Percentiles rank a stretch among this genome's conserved stretches.
These are phyloP conservation scores for Scheffersomyces stambukii DNA, from an alignment of 1,139 yeast genomes.

Conservation along the genomic window DNA sequence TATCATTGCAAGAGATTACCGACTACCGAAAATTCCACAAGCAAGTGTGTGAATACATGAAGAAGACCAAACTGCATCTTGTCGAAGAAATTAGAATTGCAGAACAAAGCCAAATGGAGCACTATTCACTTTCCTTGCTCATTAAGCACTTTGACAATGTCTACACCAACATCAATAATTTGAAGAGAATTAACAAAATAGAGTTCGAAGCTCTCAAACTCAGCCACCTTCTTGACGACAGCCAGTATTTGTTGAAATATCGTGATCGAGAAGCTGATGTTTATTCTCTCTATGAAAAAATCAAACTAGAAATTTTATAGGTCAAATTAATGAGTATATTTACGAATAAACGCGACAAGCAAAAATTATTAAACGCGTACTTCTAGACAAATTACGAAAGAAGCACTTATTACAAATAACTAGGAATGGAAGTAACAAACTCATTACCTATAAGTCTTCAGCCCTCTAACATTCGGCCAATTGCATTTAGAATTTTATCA, in stretches of 20 bases:
- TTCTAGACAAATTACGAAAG: too few relatives aligned
- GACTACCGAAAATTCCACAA: too few relatives aligned
- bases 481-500: constrained; percentile 84
- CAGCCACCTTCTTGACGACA: constrained; percentile 7
- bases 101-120: constrained; percentile 1
- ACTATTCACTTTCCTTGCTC: too few relatives aligned
- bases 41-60: too few relatives aligned
- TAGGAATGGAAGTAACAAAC: too few relatives aligned
- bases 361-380: too few relatives aligned
- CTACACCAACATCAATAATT: constrained; percentile 4
- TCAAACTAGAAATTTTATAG: too few relatives aligned
- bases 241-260: constrained; percentile 7
- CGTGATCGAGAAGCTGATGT: constrained; percentile 7
- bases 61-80: too few relatives aligned
- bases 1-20: too few relatives aligned
- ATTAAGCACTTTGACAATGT: constrained; percentile 1
- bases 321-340: too few relatives aligned
- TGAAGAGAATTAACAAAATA: constrained; percentile 8
- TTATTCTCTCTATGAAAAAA: constrained; percentile 5
- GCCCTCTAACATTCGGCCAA: constrained; percentile 80
- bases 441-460: constrained; percentile 68
- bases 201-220: constrained; percentile 4
- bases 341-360: too few relatives aligned
- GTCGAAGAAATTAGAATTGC: constrained; percentile 2
- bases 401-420: too few relatives aligned